Evolutionary conservation across 352 stramenopile genomes (phyloP).

Genomic region (Heterotrichella gracilis): DNA sequence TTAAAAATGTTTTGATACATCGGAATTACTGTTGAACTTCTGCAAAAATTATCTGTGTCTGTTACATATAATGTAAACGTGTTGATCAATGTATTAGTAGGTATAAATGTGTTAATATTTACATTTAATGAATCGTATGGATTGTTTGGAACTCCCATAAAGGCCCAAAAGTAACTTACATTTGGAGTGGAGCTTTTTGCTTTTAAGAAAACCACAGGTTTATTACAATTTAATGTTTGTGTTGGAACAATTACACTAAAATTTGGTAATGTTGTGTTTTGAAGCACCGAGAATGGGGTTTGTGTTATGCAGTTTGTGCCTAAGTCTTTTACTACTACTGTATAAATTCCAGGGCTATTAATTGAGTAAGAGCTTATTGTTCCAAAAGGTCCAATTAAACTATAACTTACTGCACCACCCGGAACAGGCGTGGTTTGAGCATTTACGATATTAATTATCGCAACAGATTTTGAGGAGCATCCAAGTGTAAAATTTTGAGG

Average conservation of each 20-base stretch:
- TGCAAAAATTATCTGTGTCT: background rate
- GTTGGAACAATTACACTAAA: background rate
- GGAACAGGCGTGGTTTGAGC: background rate
- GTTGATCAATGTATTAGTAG: background rate
- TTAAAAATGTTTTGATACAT: constrained; percentile 9
- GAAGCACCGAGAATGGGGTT: background rate
- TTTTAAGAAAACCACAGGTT: background rate
- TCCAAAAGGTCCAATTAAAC: background rate
- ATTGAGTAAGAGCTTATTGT: background rate
- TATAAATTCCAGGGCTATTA: background rate
- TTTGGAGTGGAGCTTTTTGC: background rate
- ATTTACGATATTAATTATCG: background rate
- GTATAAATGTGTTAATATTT: background rate
- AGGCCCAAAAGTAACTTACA: background rate
- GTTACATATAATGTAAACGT: background rate
- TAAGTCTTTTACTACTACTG: background rate
- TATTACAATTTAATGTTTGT: background rate
- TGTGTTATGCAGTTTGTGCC: background rate
- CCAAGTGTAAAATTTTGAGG: background rate
- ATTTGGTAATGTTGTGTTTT: background rate
- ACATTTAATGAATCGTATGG: background rate
- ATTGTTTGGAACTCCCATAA: background rate
- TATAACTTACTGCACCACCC: background rate
- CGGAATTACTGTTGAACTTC: background rate
- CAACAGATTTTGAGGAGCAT: background rate